These are phyloP conservation scores for Aspergillus melleus DNA, from an alignment of 2,329 filamentous ascomycete genomes.

Conservation along the genomic window DNA sequence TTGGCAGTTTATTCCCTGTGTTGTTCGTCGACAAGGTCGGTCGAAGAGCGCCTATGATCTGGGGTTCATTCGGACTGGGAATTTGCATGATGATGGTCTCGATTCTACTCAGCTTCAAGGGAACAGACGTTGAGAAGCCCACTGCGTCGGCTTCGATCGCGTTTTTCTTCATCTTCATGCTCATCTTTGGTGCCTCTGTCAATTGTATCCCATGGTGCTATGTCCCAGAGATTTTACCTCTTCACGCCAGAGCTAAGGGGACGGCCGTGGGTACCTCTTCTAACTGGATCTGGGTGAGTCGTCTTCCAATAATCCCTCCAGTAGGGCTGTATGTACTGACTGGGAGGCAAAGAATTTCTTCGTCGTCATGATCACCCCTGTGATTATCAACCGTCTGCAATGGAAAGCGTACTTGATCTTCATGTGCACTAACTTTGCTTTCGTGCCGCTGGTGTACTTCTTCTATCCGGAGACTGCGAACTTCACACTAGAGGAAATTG, in stretches of 20 bases:
- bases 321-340: background rate
- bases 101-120: slow-evolving; percentile 44
- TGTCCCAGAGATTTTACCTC: slow-evolving; percentile 52
- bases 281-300: slow-evolving; percentile 47
- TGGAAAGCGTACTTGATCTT: slow-evolving; percentile 41
- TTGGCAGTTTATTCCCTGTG: slow-evolving; percentile 45
- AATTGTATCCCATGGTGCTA: slow-evolving; percentile 54
- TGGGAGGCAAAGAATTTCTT: slow-evolving; percentile 44
- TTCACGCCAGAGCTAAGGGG: slow-evolving; percentile 52
- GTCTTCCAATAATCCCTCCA: background rate
- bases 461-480: slow-evolving; percentile 46
- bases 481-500: slow-evolving; percentile 45
- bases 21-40: slow-evolving; percentile 48
- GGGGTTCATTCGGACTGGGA: slow-evolving; percentile 31
- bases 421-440: slow-evolving; percentile 35
- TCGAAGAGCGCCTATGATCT: slow-evolving; percentile 36
- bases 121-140: slow-evolving; percentile 30
- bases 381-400: slow-evolving; percentile 33
- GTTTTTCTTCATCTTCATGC: slow-evolving; percentile 51
- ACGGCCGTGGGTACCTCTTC: slow-evolving; percentile 41
- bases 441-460: slow-evolving; percentile 46
- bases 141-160: slow-evolving; percentile 50
- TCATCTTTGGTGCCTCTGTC: slow-evolving; percentile 45
- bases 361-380: slow-evolving; percentile 38
- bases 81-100: slow-evolving; percentile 41